Conservation (phyloP, 169 alveolate genomes). For the Eimeria brunetti region DNA sequence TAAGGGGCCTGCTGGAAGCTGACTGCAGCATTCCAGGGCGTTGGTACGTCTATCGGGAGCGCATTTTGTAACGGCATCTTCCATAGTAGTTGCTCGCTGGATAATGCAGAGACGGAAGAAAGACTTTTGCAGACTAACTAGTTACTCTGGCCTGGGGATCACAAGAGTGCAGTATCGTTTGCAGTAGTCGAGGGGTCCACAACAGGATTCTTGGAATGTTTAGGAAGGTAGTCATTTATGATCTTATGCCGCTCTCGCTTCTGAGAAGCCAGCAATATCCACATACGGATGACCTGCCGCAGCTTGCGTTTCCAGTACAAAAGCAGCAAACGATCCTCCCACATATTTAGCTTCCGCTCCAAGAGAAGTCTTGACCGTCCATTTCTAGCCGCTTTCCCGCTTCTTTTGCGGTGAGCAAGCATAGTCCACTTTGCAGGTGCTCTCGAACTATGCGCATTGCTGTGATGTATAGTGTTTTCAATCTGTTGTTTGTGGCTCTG, state of each 20-base stretch:
- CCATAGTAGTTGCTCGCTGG: background rate
- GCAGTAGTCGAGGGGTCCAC: background rate
- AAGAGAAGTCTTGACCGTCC: background rate
- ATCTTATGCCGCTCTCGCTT: background rate
- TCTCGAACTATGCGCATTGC: background rate
- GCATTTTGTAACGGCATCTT: background rate
- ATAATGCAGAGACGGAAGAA: background rate
- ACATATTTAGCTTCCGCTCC: background rate
- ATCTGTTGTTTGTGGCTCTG: background rate
- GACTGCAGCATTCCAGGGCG: background rate
- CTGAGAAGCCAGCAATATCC: conserved; percentile 1
- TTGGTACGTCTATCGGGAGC: background rate
- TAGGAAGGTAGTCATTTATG: background rate
- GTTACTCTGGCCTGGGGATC: background rate
- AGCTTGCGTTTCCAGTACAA: conserved; percentile 31
- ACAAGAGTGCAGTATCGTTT: background rate
- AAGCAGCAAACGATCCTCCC: conserved; percentile 7
- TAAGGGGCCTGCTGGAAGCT: background rate
- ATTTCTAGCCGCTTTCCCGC: background rate
- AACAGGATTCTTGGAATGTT: background rate
- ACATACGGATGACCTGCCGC: background rate
- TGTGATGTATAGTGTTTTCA: background rate
- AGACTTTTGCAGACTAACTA: background rate
- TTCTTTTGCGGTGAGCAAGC: background rate
- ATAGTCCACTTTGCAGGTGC: background rate